Percentiles rank a stretch among this genome's conserved stretches.
Evolutionary conservation across 1,139 yeast species (phyloP).

Genomic region (Citeromyces hawaiiensis): DNA sequence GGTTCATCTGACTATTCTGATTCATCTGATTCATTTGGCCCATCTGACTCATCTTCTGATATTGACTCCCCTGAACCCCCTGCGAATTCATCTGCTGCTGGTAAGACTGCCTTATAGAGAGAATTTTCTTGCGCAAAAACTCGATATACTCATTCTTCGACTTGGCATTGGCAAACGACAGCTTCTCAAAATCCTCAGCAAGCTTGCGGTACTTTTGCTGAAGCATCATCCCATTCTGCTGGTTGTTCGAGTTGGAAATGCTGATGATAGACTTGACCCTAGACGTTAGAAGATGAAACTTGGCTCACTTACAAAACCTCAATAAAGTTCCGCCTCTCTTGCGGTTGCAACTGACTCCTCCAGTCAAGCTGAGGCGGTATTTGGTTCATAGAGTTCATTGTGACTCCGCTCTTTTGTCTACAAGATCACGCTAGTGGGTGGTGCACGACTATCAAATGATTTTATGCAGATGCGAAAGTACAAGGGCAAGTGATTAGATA

Average conservation of each 20-base stretch:
- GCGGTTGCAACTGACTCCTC: slow-evolving; percentile 1
- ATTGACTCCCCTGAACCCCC: slow-evolving; percentile 9
- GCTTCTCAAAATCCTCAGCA: slow-evolving; percentile 18
- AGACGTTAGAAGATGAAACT: not conserved
- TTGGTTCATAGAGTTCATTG: slow-evolving; percentile 1
- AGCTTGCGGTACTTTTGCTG: slow-evolving; percentile 6
- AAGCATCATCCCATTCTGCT: not conserved
- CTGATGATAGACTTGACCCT: slow-evolving; percentile 1
- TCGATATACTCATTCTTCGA: slow-evolving; percentile 16
- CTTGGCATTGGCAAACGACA: slow-evolving; percentile 14
- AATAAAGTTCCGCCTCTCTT: slow-evolving; percentile 1
- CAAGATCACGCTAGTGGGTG: slow-evolving; percentile 1
- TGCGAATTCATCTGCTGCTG: slow-evolving; percentile 7
- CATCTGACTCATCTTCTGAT: slow-evolving; percentile 5
- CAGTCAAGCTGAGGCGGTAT: slow-evolving; percentile 1
- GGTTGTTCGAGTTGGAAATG: slow-evolving; percentile 1
- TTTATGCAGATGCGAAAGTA: too few relatives aligned
- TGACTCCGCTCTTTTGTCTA: not conserved
- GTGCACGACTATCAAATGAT: slow-evolving; percentile 1
- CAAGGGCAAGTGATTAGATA: too few relatives aligned
- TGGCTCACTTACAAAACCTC: slow-evolving; percentile 1
- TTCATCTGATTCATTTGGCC: slow-evolving; percentile 1
- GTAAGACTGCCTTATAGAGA: slow-evolving; percentile 13
- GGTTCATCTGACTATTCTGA: slow-evolving; percentile 2
- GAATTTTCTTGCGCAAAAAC: slow-evolving; percentile 13